Conservation (phyloP, 208 protist species). For the Leishmania martiniquensis region DNA sequence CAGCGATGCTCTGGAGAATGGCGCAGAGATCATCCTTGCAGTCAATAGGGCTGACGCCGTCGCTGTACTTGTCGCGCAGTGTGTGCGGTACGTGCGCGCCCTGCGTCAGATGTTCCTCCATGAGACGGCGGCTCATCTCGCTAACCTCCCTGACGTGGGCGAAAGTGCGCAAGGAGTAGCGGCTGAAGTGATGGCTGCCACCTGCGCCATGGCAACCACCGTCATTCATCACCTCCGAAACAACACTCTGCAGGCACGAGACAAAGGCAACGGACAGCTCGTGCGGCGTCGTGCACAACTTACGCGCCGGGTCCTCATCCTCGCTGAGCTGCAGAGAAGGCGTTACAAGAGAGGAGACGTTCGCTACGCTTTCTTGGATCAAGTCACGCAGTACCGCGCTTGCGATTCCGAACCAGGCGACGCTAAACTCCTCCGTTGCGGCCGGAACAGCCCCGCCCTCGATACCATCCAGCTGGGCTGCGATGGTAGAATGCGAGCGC, state of each 20-base stretch:
- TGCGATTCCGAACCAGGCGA: slow-evolving; percentile 48
- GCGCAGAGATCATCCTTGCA: slow-evolving; percentile 17
- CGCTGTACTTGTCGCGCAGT: slow-evolving; percentile 33
- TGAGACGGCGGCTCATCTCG: slow-evolving; percentile 36
- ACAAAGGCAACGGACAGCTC: slow-evolving; percentile 29
- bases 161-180: slow-evolving; percentile 28
- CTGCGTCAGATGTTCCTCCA: slow-evolving; percentile 30
- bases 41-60: slow-evolving; percentile 14
- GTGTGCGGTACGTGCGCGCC: slow-evolving; percentile 21
- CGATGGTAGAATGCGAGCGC: slow-evolving; percentile 19
- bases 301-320: not conserved
- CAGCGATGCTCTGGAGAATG: slow-evolving; percentile 28
- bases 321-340: not conserved
- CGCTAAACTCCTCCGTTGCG: slow-evolving; percentile 36
- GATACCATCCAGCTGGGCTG: slow-evolving; percentile 25
- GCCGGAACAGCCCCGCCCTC: slow-evolving; percentile 17
- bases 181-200: slow-evolving; percentile 14
- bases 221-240: slow-evolving; percentile 32
- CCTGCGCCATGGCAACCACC: slow-evolving; percentile 24
- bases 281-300: slow-evolving; percentile 15
- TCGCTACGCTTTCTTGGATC: slow-evolving; percentile 28
- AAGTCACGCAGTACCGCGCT: slow-evolving; percentile 27
- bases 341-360: not conserved
- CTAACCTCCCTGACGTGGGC: slow-evolving; percentile 21
- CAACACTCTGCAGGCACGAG: slow-evolving; percentile 31